Evolutionary conservation across 1,284 basidiomycete genomes (phyloP).

Genomic region (Trametes hirsuta): DNA sequence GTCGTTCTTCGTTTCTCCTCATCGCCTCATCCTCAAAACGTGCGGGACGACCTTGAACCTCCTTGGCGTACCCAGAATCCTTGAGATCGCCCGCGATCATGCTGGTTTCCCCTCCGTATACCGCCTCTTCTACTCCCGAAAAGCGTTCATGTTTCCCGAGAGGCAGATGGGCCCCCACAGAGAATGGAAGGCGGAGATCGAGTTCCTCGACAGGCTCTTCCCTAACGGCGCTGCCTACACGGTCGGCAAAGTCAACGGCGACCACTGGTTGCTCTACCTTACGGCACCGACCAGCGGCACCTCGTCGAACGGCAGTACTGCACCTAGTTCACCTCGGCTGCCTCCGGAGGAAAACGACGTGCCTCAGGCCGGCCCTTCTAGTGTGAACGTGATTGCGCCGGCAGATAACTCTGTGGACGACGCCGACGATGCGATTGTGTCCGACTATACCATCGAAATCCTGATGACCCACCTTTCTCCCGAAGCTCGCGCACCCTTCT

Average conservation of each 20-base stretch:
- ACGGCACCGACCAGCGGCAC: conserved; percentile 59
- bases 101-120: conserved; percentile 79
- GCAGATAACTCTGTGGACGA: conserved; percentile 23
- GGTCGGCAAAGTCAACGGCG: conserved; percentile 97
- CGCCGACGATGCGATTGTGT: conserved; percentile 37
- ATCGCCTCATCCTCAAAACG: conserved; percentile 97
- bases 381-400: conserved; percentile 2
- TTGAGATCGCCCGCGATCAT: conserved; percentile 84
- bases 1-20: conserved; percentile 94
- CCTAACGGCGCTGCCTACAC: conserved; percentile 91
- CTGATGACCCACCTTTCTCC: conserved; percentile 95
- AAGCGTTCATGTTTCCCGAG: conserved; percentile 99
- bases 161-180: conserved; percentile 92
- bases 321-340: conserved; percentile 31
- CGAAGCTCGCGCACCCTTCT: conserved; percentile 79
- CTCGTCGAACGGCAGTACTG: conserved; percentile 23
- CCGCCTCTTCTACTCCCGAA: conserved; percentile 96
- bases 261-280: conserved; percentile 98
- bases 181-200: conserved; percentile 94
- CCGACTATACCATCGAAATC: conserved; percentile 96
- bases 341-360: conserved; percentile 23
- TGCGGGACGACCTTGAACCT: conserved; percentile 99
- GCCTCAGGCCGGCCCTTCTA: conserved; percentile 2
- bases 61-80: conserved; percentile 89
- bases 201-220: conserved; percentile 91